These are phyloP conservation scores for Komagataella ulmi DNA, from an alignment of 805 yeast genomes.

Conservation along the genomic window DNA sequence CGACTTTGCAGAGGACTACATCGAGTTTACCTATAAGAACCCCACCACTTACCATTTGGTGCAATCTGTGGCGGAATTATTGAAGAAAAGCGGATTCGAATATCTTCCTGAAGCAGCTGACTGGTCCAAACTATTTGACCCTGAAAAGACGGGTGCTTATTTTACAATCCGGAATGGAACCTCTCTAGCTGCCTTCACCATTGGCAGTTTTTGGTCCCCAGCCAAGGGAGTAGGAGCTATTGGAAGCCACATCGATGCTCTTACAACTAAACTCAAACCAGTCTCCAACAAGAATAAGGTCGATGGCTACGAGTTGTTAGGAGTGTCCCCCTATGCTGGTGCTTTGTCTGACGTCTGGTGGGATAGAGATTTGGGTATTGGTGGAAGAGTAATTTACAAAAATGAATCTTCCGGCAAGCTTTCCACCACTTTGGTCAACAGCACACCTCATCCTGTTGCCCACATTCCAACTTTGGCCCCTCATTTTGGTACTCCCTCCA, in stretches of 20 bases:
- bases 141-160: constrained; percentile 35
- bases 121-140: constrained; percentile 27
- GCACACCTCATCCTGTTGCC: constrained; percentile 61
- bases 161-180: constrained; percentile 61
- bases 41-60: constrained; percentile 75
- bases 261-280: constrained; percentile 62
- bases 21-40: constrained; percentile 55
- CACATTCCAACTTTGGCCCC: constrained; percentile 79
- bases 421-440: constrained; percentile 32
- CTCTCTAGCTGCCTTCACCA: constrained; percentile 51
- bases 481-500: constrained; percentile 64
- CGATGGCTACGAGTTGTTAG: constrained; percentile 68
- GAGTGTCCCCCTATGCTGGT: constrained; percentile 79
- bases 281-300: constrained; percentile 42
- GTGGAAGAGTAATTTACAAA: constrained; percentile 49
- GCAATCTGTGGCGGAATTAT: constrained; percentile 28
- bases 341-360: constrained; percentile 55
- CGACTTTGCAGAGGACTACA: constrained; percentile 25
- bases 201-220: constrained; percentile 56
- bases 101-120: constrained; percentile 50
- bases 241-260: constrained; percentile 68
- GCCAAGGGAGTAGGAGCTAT: constrained; percentile 54
- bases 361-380: constrained; percentile 79
- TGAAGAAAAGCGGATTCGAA: constrained; percentile 48
- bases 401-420: constrained; percentile 16